Evolutionary conservation across 2,329 filamentous ascomycete genomes (phyloP), one percentile per base, ranked within the genome.

Genomic region (Botryotinia globosa): DNA sequence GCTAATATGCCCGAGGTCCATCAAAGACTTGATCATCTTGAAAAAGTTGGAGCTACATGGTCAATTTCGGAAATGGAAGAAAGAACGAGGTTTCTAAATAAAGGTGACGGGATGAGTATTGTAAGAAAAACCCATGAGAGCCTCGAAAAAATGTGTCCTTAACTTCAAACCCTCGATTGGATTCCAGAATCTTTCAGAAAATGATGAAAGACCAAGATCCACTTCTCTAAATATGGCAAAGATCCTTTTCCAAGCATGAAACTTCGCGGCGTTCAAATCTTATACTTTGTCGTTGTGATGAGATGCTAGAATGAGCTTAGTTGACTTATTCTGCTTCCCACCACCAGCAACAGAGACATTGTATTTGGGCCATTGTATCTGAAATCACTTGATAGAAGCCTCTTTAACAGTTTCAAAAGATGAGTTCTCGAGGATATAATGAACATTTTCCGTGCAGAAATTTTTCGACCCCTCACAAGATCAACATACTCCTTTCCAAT

Each of bases 81-180:
- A 56, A 29, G 29, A 18, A 29, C 0, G 5, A 0, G 8, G 12
- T 29, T 16, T 29, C 25, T 29, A 6, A 6, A 56, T 56, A 29
- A 16, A 29, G 14, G 2, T 56, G 14, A 56, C 6, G 29, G 7
- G 4, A n/a, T 1, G 2, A 3, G n/a, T 0, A 12, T 29, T 29
- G 51, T 0, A 56, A 56, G n/a, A 18, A 25, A 56, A 16, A 29
- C 18, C 12, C 1, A n/a, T 18, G 12, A 8, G 2, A 54, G 51
- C n/a, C n/a, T 54, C 14, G 48, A n/a, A n/a, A 12, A 16, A 7
- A 54, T 29, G 12, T 16, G 14, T 29, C n/a, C 14, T 54, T 54
- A 25, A 54, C 14, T 29, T n/a, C 25, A 54, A 18, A 16, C 7
- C 0, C 6, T 29, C 25, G 3, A 8, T 3, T 54, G n/a, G 3